Conservation (phyloP, 1,284 basidiomycete genomes). For the Volvariella surrecta region DNA sequence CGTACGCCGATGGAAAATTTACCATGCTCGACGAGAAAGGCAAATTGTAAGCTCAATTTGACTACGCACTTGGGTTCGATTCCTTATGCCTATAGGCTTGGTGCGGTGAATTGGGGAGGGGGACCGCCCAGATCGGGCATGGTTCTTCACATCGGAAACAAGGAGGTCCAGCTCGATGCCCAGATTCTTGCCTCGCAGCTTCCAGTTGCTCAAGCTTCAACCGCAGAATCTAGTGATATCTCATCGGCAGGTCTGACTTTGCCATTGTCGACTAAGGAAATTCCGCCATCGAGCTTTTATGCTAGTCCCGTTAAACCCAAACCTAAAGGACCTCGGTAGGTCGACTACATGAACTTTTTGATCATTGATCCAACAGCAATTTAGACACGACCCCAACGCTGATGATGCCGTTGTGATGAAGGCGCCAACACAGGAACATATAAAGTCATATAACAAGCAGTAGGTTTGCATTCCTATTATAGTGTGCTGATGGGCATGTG, state of each 20-base stretch:
- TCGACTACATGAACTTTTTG: constrained; percentile 4
- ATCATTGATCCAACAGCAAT: constrained; percentile 15
- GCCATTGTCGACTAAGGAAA: constrained; percentile 28
- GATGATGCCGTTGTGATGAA: constrained; percentile 86
- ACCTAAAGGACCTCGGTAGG: constrained; percentile 46
- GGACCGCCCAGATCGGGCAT: constrained; percentile 41
- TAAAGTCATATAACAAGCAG: constrained; percentile 66
- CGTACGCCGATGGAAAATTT: constrained; percentile 38
- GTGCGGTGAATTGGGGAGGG: constrained; percentile 55
- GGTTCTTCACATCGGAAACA: constrained; percentile 41
- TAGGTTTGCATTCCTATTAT: constrained; percentile 21
- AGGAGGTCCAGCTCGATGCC: constrained; percentile 53
- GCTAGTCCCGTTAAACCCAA: constrained; percentile 32
- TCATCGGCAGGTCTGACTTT: constrained; percentile 14
- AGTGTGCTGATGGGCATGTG: constrained; percentile 6
- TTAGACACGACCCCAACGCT: constrained; percentile 68
- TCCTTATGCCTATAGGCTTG: constrained; percentile 37
- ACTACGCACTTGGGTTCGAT: constrained; percentile 1
- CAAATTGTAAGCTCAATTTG: constrained; percentile 40
- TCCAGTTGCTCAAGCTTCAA: no score
- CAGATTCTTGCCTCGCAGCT: no score
- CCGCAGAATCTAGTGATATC: no score
- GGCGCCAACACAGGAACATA: constrained; percentile 62
- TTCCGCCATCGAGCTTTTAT: constrained; percentile 59
- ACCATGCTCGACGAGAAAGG: constrained; percentile 63